Percentiles rank a stretch among this genome's conserved stretches.
Conservation (phyloP, 768 basidiomycete species). For the Lactifluus echinatus region DNA sequence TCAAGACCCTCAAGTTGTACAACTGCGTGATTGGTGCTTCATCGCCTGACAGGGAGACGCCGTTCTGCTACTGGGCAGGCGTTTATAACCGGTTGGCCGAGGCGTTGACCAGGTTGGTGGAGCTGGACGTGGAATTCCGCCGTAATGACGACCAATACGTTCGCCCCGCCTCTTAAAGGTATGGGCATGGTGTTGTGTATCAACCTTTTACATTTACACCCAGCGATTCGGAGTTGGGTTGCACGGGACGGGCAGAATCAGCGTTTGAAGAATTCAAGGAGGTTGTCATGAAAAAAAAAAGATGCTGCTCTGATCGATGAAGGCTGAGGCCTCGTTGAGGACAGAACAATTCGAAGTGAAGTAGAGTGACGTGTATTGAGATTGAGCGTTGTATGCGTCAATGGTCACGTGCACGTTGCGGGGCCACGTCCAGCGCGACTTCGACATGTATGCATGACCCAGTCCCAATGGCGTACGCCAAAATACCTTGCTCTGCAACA, state of each 20-base stretch:
- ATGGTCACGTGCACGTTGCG: no score
- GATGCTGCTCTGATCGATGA: no score
- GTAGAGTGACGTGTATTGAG: no score
- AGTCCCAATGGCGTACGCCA: no score
- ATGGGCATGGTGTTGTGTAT: no score
- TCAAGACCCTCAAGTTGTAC: neutral
- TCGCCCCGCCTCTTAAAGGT: no score
- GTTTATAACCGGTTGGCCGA: neutral
- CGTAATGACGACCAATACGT: neutral
- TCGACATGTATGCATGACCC: no score
- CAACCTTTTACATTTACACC: no score
- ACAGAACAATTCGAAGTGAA: no score
- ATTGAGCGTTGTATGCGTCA: no score
- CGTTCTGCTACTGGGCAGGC: neutral
- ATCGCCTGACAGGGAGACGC: neutral
- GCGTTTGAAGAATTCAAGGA: neutral
- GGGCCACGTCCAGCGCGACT: slow-evolving; percentile 21
- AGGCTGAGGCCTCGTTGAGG: no score
- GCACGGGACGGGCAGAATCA: neutral
- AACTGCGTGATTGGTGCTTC: neutral
- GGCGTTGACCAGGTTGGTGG: neutral
- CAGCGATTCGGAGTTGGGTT: neutral
- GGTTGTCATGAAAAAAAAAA: neutral
- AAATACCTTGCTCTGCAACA: no score
- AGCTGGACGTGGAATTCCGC: neutral